These are phyloP conservation scores for Isabelozyma rhagii DNA, from an alignment of 805 yeast species.

Conservation along the genomic window DNA sequence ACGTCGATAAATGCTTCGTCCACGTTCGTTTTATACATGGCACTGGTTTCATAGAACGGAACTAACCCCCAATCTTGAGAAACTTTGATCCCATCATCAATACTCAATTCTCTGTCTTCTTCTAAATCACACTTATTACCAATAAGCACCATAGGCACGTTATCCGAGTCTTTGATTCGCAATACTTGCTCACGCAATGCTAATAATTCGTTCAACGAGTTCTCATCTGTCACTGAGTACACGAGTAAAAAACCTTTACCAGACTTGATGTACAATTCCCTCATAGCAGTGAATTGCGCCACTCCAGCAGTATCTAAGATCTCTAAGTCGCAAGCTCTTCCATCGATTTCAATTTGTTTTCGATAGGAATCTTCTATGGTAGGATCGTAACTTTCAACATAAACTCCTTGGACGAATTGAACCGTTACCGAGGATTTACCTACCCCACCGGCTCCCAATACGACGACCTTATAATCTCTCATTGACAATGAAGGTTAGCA, in stretches of 20 bases:
- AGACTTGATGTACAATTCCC: slow-evolving; percentile 81
- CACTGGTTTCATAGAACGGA: slow-evolving; percentile 91
- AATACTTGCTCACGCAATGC: slow-evolving; percentile 81
- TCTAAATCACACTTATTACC: slow-evolving; percentile 89
- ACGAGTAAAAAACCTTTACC: slow-evolving; percentile 72
- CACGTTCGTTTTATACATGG: slow-evolving; percentile 85
- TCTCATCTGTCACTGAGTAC: slow-evolving; percentile 57
- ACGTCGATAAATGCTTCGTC: slow-evolving; percentile 88
- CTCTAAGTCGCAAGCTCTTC: slow-evolving; percentile 81
- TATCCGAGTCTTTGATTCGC: slow-evolving; percentile 70
- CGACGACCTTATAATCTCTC: slow-evolving; percentile 81
- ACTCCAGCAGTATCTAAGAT: slow-evolving; percentile 61
- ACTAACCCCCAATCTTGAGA: slow-evolving; percentile 86
- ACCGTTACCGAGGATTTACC: slow-evolving; percentile 94
- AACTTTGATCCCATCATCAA: slow-evolving; percentile 79
- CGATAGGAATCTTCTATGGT: slow-evolving; percentile 96
- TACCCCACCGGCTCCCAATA: slow-evolving; percentile 95
- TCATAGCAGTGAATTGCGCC: slow-evolving; percentile 93
- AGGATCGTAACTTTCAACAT: slow-evolving; percentile 90
- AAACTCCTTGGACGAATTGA: slow-evolving; percentile 86
- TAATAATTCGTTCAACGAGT: slow-evolving; percentile 71
- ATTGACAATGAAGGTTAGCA: background rate
- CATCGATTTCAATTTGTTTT: slow-evolving; percentile 84
- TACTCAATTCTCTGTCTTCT: slow-evolving; percentile 68
- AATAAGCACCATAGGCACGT: slow-evolving; percentile 84